A percentile compares a stretch with the other conserved stretches of the same genome.
Evolutionary conservation across 2,329 filamentous ascomycete genomes (phyloP).

Genomic region (Coniella vitis): DNA sequence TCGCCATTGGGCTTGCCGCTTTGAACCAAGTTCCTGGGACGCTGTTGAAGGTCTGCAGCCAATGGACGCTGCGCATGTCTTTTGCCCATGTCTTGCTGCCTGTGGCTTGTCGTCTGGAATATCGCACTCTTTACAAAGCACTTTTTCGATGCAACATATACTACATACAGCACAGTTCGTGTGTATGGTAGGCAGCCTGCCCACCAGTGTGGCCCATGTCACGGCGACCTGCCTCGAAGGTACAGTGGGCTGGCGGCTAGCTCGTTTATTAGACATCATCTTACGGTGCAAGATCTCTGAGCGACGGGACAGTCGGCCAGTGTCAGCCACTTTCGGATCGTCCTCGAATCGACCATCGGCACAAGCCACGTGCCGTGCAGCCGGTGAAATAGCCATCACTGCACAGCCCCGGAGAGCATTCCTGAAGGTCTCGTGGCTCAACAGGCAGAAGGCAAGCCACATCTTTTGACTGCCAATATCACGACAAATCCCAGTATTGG

Average conservation of each 20-base stretch:
- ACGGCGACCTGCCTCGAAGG: too few species aligned
- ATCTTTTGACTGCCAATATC: background rate
- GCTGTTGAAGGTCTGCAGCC: background rate
- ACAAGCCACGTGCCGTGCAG: background rate
- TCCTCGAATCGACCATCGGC: background rate
- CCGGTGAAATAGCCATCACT: background rate
- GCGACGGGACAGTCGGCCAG: too few species aligned
- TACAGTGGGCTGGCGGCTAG: too few species aligned
- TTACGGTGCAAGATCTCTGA: too few species aligned
- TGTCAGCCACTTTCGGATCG: background rate
- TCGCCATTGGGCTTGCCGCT: slow-evolving; percentile 5
- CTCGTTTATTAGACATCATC: too few species aligned
- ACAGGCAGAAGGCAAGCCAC: background rate
- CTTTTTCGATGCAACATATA: background rate
- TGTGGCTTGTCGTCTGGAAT: background rate
- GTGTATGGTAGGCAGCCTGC: background rate
- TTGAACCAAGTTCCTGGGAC: slow-evolving; percentile 7
- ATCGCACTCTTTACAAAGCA: background rate
- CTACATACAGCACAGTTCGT: too few species aligned
- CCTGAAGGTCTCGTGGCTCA: background rate
- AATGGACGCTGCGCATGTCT: background rate
- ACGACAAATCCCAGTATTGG: background rate
- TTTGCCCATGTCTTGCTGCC: background rate
- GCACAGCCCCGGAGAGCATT: background rate
- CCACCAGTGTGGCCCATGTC: background rate